Conservation (phyloP, 495 filamentous ascomycete species). For the Staphylotrichum longicolle region DNA sequence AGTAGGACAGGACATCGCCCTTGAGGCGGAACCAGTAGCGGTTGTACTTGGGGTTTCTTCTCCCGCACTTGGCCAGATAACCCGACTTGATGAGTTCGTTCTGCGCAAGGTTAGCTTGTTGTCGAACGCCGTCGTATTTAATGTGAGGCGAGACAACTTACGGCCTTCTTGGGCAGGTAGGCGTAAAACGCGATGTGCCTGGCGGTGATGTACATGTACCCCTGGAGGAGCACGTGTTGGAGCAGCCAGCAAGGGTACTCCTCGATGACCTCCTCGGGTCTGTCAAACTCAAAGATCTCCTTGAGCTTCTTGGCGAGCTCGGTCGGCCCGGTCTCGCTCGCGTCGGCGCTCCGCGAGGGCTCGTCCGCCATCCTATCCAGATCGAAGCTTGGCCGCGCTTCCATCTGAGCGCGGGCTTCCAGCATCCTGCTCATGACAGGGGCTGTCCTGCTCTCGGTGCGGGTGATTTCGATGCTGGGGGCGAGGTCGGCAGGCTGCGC, state of each 20-base stretch:
- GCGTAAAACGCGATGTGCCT: slow-evolving; percentile 97
- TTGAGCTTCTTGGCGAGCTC: slow-evolving; percentile 67
- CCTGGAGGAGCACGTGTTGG: slow-evolving; percentile 88
- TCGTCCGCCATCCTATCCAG: slow-evolving; percentile 43
- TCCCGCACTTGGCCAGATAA: slow-evolving; percentile 83
- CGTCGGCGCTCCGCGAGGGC: slow-evolving; percentile 29
- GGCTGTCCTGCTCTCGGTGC: slow-evolving; percentile 46
- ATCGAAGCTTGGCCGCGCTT: slow-evolving; percentile 52
- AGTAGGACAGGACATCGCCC: slow-evolving; percentile 95
- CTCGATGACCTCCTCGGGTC: slow-evolving; percentile 78
- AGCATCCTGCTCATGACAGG: slow-evolving; percentile 81
- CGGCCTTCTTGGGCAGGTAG: slow-evolving; percentile 86
- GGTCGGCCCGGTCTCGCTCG: slow-evolving; percentile 40
- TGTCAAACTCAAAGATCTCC: slow-evolving; percentile 86
- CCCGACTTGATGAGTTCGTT: slow-evolving; percentile 82
- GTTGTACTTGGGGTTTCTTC: slow-evolving; percentile 82
- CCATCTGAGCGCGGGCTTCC: slow-evolving; percentile 71
- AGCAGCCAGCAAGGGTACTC: slow-evolving; percentile 96
- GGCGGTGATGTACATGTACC: slow-evolving; percentile 94
- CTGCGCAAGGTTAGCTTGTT: slow-evolving; percentile 41
- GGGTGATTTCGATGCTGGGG: slow-evolving; percentile 34
- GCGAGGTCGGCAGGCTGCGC: slow-evolving; percentile 16
- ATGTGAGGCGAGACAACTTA: slow-evolving; percentile 38
- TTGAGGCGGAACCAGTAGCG: slow-evolving; percentile 97
- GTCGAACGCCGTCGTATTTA: too few species aligned